Conservation (phyloP, 352 stramenopile genomes). For the Phytopythium cucurbitacearum region DNA sequence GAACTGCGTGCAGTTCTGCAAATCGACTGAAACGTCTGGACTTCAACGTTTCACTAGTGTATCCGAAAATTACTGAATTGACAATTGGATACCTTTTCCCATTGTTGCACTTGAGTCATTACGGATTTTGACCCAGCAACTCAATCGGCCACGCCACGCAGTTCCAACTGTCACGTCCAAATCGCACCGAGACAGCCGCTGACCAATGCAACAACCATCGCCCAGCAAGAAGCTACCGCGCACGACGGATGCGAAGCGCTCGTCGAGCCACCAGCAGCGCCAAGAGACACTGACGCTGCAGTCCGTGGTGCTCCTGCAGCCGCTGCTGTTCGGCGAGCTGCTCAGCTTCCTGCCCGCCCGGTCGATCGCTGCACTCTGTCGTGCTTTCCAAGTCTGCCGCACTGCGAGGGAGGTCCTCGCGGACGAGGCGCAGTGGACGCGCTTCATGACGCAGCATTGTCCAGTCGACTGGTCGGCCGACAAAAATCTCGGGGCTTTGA, state of each 20-base stretch:
- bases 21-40: too few species aligned
- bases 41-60: too few species aligned
- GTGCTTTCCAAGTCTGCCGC: slow-evolving; percentile 7
- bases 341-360: slow-evolving; percentile 11
- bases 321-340: slow-evolving; percentile 17
- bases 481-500: neutral
- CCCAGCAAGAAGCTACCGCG: neutral
- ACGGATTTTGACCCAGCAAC: too few species aligned
- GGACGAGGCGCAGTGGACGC: slow-evolving; percentile 13
- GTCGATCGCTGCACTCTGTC: slow-evolving; percentile 9
- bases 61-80: too few species aligned
- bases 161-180: too few species aligned
- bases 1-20: too few species aligned
- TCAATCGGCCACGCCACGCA: too few species aligned
- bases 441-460: slow-evolving; percentile 17
- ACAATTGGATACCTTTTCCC: too few species aligned
- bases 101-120: too few species aligned
- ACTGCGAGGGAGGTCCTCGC: slow-evolving; percentile 4
- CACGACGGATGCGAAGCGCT: neutral
- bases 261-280: neutral
- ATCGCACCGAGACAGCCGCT: too few species aligned
- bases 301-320: neutral
- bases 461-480: slow-evolving; percentile 3
- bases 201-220: too few species aligned
- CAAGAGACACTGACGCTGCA: neutral